phyloP scores from a whole-genome alignment of 129 eudicot species.

The Artemisia argyi region DNA sequence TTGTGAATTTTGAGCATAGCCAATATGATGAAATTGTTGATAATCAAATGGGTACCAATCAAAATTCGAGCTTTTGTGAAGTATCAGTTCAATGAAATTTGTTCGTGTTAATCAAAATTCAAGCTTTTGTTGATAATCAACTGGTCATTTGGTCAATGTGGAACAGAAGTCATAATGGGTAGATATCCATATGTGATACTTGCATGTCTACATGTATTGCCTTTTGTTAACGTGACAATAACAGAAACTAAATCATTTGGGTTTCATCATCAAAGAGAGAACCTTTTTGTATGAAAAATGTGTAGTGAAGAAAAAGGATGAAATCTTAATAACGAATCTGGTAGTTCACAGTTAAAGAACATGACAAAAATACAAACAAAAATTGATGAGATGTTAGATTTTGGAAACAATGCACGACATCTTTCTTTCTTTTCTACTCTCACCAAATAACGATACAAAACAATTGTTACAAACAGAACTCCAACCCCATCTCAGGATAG shows the following conservation, averaged over 20 bases:
- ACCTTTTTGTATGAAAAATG: neutral
- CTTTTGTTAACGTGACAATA: neutral
- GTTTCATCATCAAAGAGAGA: neutral
- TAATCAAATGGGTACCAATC: slow-evolving; percentile 11
- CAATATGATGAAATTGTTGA: slow-evolving; percentile 34
- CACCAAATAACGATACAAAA: slow-evolving; percentile 27
- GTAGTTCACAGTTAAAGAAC: slow-evolving; percentile 27
- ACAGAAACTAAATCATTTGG: neutral
- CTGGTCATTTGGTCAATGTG: no score
- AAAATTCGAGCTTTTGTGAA: no score
- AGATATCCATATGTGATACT: no score
- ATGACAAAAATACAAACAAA: slow-evolving; percentile 22
- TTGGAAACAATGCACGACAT: slow-evolving; percentile 35
- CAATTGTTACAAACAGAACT: slow-evolving; percentile 15
- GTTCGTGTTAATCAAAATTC: no score
- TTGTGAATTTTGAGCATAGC: slow-evolving; percentile 33
- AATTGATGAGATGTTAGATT: slow-evolving; percentile 10
- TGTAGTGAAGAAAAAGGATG: slow-evolving; percentile 19
- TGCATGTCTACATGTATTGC: neutral
- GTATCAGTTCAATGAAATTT: no score
- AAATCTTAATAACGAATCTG: slow-evolving; percentile 26
- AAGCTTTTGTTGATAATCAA: no score
- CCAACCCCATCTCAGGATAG: slow-evolving; percentile 79
- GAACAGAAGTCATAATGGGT: no score
- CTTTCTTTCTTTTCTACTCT: slow-evolving; percentile 22